These are phyloP conservation scores for Annona cherimola DNA, from an alignment of 164 flowering plant genomes.

Conservation along the genomic window DNA sequence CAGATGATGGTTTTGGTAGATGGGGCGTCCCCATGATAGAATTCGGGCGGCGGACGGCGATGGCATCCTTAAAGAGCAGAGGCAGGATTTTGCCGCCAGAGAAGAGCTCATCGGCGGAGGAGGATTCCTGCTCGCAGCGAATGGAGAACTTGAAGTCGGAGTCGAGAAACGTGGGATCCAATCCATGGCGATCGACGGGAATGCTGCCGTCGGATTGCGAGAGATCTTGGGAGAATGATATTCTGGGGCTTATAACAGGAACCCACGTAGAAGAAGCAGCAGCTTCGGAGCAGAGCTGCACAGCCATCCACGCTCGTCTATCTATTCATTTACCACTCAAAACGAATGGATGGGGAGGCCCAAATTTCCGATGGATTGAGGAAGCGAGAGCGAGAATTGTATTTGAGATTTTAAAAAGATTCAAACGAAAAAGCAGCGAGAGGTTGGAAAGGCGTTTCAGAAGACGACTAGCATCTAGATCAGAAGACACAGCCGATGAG, in stretches of 20 bases:
- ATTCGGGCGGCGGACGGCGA: background rate
- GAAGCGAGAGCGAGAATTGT: background rate
- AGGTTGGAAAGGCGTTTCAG: background rate
- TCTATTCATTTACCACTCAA: background rate
- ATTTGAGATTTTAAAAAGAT: background rate
- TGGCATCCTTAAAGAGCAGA: slow-evolving; percentile 25
- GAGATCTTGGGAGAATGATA: slow-evolving; percentile 74
- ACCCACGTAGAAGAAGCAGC: slow-evolving; percentile 23
- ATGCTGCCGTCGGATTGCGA: slow-evolving; percentile 22
- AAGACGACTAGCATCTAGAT: background rate
- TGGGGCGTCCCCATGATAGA: background rate
- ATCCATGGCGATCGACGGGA: slow-evolving; percentile 18
- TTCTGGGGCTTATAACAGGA: slow-evolving; percentile 50
- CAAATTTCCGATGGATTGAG: background rate
- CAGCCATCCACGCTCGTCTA: slow-evolving; percentile 32
- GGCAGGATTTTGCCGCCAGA: slow-evolving; percentile 69
- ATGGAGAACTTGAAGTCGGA: slow-evolving; percentile 61
- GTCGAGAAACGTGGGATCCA: slow-evolving; percentile 31
- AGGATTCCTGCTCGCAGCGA: slow-evolving; percentile 29
- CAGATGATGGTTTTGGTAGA: background rate
- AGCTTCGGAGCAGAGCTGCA: slow-evolving; percentile 54
- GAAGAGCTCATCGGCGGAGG: slow-evolving; percentile 73
- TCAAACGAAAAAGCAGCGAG: background rate
- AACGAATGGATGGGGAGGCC: background rate
- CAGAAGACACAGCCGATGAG: background rate